A percentile compares a stretch with the other conserved stretches of the same genome.
Conservation (phyloP, 306 rosid genomes). For the Cicer cuneatum region DNA sequence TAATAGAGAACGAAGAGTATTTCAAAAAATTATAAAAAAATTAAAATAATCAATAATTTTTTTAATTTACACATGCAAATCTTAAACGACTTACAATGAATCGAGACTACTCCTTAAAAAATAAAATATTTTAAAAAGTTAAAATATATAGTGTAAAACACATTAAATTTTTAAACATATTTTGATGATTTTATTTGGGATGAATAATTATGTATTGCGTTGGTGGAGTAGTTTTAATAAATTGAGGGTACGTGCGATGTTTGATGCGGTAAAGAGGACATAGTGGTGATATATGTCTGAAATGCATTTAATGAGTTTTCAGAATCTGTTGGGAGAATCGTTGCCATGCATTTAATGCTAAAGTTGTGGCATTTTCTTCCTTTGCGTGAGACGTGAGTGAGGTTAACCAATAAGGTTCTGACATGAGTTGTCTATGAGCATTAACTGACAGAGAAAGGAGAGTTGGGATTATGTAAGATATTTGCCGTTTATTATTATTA, state of each 20-base stretch:
- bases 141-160: no score
- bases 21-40: no score
- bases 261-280: background rate
- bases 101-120: no score
- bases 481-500: no score
- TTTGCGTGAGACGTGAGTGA: constrained; percentile 28
- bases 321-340: constrained; percentile 65
- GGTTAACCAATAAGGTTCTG: constrained; percentile 39
- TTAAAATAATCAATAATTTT: no score
- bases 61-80: no score
- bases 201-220: no score
- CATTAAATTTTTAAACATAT: no score
- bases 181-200: no score
- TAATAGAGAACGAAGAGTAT: no score
- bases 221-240: background rate
- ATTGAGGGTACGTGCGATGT: background rate
- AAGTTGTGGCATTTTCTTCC: constrained; percentile 34
- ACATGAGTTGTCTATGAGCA: constrained; percentile 34
- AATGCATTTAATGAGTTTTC: constrained; percentile 57
- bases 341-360: constrained; percentile 58
- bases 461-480: background rate
- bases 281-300: constrained; percentile 5
- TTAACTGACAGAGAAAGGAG: constrained; percentile 37
- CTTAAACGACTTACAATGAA: no score
- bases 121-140: no score